A percentile compares a stretch with the other conserved stretches of the same genome.
phyloP scores from a whole-genome alignment of 2,329 filamentous ascomycete genomes.

The Claviceps capensis region DNA sequence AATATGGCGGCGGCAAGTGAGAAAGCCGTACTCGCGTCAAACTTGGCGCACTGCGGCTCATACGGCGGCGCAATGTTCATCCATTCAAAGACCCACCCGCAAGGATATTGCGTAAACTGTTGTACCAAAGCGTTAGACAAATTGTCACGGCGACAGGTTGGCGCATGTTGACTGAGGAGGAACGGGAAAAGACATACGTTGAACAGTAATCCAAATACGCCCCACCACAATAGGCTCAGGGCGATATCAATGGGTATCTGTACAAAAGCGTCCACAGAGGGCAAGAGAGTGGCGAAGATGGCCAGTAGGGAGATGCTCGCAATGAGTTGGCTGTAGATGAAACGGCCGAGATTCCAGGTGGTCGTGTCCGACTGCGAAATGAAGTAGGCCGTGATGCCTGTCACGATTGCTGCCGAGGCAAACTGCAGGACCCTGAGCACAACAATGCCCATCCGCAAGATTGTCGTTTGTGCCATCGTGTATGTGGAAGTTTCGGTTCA shows the following conservation, averaged over 20 bases:
- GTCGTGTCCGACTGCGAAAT: slow-evolving; percentile 31
- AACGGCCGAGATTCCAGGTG: slow-evolving; percentile 38
- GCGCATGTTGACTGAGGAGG: neutral
- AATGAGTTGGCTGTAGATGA: slow-evolving; percentile 59
- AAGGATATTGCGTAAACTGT: slow-evolving; percentile 26
- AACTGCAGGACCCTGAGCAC: slow-evolving; percentile 28
- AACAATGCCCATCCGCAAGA: slow-evolving; percentile 9
- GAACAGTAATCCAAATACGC: slow-evolving; percentile 46
- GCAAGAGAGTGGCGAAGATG: slow-evolving; percentile 53
- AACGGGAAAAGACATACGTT: slow-evolving; percentile 23
- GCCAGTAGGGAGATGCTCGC: slow-evolving; percentile 50
- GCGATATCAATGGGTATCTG: slow-evolving; percentile 54
- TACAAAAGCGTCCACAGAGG: slow-evolving; percentile 46
- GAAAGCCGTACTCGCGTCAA: slow-evolving; percentile 53
- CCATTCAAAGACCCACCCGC: slow-evolving; percentile 43
- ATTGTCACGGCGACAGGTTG: no score
- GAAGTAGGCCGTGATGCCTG: slow-evolving; percentile 48
- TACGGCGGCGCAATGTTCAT: slow-evolving; percentile 24
- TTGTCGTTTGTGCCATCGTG: slow-evolving; percentile 1
- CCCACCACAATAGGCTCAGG: slow-evolving; percentile 51
- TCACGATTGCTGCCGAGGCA: slow-evolving; percentile 49
- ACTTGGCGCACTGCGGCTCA: slow-evolving; percentile 39
- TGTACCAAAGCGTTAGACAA: neutral
- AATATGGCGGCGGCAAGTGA: slow-evolving; percentile 49
- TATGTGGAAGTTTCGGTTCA: neutral